Base-by-base conservation (phyloP, 768 basidiomycete species). In the Agaricus subrufescens region DNA sequence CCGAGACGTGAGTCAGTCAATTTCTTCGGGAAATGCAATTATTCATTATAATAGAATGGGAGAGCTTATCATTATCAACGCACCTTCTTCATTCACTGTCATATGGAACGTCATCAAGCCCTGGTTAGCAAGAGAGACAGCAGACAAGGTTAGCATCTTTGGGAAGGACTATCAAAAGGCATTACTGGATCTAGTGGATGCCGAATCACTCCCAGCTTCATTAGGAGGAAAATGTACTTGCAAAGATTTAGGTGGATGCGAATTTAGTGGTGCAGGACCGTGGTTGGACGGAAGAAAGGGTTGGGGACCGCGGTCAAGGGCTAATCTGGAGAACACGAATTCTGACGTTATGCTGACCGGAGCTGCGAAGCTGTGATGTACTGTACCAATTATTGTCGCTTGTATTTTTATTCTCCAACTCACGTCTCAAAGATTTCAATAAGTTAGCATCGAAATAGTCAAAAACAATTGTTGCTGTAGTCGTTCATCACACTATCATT, bases 111-210 rank as follows among this genome's bases (percentile, higher is more conserved):
- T 80, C 50, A 75, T 91, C 27, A 86, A 81, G 63, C 85, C 80
- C 3, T 89, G 88, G 88, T 70, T 91, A 51, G 76, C 87, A 12
- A 85, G 85, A 64, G 87, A 87, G 65, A 89, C 89, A 0, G 77
- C 73, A 1, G 80, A 77, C 37, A 90, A 90, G 66, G 75, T 91
- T 48, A 77, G 82, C 52, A 78, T 91, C 15, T 68, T 88, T 23
- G 86, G 87, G 29, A 67, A 74, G 50, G 74, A 88, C 64, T 89
- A 89, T 66, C 66, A 73, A 57, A 67, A 76, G 0, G 74, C 73
- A 23, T 73, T 91, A 37, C 73, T 87, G 25, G 75, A 81, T 26
- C 66, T 86, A 34, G 69, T 90, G 48, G 82, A 86, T 60, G 80
- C 75, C 3, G 85, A 89, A 52, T 80, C 81, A 60, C 72, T 91